Evolutionary conservation across 495 filamentous ascomycete genomes (phyloP).

Genomic region (Penicillium malachiteum): DNA sequence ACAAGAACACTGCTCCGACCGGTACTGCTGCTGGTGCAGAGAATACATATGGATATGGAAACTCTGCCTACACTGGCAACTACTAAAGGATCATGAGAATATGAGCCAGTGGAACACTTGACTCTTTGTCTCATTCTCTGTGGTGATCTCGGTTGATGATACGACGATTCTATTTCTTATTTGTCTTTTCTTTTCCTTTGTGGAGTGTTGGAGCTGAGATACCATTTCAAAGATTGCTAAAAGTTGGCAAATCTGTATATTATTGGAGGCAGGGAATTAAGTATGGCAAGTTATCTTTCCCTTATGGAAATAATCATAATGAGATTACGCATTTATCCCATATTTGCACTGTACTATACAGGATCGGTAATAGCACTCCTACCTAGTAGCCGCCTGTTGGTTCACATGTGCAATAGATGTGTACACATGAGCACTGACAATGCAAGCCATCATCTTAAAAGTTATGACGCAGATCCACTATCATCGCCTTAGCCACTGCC

Average conservation of each 20-base stretch:
- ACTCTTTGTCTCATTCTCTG: too few relatives aligned
- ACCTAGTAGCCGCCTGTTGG: too few relatives aligned
- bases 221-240: constrained; percentile 19
- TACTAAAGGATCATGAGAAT: constrained; percentile 18
- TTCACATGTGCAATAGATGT: too few relatives aligned
- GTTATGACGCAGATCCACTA: not conserved
- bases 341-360: too few relatives aligned
- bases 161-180: constrained; percentile 18
- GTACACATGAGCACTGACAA: too few relatives aligned
- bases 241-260: constrained; percentile 16
- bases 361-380: too few relatives aligned
- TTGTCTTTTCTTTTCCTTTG: not conserved
- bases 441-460: not conserved
- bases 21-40: constrained; percentile 10
- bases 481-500: not conserved
- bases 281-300: not conserved
- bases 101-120: too few relatives aligned
- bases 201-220: constrained; percentile 17
- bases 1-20: constrained; percentile 21
- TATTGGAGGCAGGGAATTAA: not conserved
- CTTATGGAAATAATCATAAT: constrained; percentile 3
- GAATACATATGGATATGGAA: constrained; percentile 32
- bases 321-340: not conserved
- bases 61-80: constrained; percentile 41
- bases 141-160: constrained; percentile 17